Percentiles rank a stretch among this genome's conserved stretches.
phyloP scores from a whole-genome alignment of 768 basidiomycete genomes.

The Lactarius sanguifluus region DNA sequence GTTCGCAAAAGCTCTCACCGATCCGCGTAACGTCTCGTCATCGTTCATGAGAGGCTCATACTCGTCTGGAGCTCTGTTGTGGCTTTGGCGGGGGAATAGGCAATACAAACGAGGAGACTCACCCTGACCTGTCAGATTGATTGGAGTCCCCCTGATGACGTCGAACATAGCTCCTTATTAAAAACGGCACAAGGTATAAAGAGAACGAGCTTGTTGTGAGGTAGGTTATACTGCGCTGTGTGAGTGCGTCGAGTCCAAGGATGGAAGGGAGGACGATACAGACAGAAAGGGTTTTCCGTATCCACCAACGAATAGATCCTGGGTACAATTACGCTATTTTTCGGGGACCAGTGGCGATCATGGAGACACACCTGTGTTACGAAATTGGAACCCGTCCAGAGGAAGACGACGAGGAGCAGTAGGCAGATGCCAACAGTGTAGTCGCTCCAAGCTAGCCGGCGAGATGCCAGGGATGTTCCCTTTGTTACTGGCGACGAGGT shows the following conservation, averaged over 20 bases:
- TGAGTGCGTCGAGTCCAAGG: constrained; percentile 5
- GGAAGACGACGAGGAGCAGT: constrained; percentile 70
- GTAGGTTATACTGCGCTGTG: constrained; percentile 69
- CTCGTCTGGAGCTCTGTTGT: constrained; percentile 27
- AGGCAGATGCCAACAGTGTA: constrained; percentile 64
- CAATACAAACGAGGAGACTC: background rate
- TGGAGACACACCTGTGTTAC: constrained; percentile 63
- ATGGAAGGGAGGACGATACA: constrained; percentile 31
- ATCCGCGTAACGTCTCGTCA: constrained; percentile 17
- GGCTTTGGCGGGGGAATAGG: constrained; percentile 10
- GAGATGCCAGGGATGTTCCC: constrained; percentile 1
- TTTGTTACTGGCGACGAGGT: constrained; percentile 6
- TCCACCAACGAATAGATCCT: constrained; percentile 57
- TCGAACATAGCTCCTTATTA: constrained; percentile 39
- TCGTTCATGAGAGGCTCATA: constrained; percentile 37
- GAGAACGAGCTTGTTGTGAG: constrained; percentile 89
- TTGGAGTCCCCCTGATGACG: background rate
- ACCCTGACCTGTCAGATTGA: background rate
- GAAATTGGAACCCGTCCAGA: constrained; percentile 91
- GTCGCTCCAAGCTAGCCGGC: constrained; percentile 33
- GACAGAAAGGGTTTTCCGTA: constrained; percentile 91
- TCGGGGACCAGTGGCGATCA: background rate
- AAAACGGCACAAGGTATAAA: constrained; percentile 71
- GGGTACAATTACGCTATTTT: constrained; percentile 18
- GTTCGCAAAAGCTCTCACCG: constrained; percentile 15